Base-by-base conservation (phyloP, 306 rosid species). In the Hippophae gyantsensis region DNA sequence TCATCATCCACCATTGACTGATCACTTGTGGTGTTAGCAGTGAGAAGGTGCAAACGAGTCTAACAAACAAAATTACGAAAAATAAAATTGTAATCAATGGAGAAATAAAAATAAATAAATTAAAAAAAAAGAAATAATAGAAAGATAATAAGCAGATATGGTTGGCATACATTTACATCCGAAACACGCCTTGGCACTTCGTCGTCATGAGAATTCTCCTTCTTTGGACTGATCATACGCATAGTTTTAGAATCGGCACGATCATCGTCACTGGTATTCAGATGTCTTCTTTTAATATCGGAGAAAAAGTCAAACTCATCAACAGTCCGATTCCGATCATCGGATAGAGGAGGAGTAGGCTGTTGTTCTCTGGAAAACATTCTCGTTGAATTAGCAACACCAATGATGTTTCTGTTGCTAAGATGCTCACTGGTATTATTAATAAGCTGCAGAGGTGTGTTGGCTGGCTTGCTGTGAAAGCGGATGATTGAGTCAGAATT, bases 1-100 rank as follows among this genome's bases (percentile, higher is more conserved):
- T 89, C 99, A 66, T 93, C 97, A 56, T 86, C 95, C 10, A 93
- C 84, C 48, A 78, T 81, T 13, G 99, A 93, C 71, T 93, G 85
- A 71, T 93, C 97, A 49, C 99, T 93, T 6, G 94, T 82, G 0
- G 85, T 77, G 59, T 93, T 86, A 2, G 84, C 94, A 53, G 87
- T 89, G 18, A 83, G 81, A 58, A 93, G 97, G 63, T 79, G 95
- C 47, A 93, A 66, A 38, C 95, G 86, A 46, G 94, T 93, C 99
- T 92, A 72, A 32, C 5, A 4, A 32, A 32, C 3, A 32, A 32
- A 32, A 32, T 32, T 5, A 61, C 51, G 23, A 18, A 18, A 18
- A 18, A 43, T 6, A 43, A 9, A n/a, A 9, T 12, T 49, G 40
- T 43, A 64, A n/a, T 2, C 7, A 54, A n/a, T 7, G 7, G 52